Conservation (phyloP, 2,329 filamentous ascomycete genomes). For the Xylariaceae sp. region DNA sequence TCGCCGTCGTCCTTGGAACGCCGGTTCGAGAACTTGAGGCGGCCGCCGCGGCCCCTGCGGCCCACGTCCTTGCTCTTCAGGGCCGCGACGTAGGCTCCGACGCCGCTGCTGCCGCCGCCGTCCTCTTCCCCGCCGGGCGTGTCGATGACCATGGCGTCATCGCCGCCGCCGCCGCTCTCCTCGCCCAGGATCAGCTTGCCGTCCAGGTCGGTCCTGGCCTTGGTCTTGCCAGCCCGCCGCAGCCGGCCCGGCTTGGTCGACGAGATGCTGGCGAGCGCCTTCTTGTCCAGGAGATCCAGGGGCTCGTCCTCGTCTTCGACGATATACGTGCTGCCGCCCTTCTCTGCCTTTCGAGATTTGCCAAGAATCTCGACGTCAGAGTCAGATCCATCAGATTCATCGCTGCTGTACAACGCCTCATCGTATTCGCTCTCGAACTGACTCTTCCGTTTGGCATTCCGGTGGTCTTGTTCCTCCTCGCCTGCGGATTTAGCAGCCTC, state of each 20-base stretch:
- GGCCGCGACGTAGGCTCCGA: constrained; percentile 63
- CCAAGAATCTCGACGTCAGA: constrained; percentile 52
- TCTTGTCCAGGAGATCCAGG: constrained; percentile 83
- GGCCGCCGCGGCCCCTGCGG: constrained; percentile 56
- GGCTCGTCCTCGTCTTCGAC: constrained; percentile 92
- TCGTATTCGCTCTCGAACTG: constrained; percentile 91
- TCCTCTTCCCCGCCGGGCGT: constrained; percentile 28
- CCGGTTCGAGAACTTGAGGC: constrained; percentile 65
- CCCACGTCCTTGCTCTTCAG: constrained; percentile 60
- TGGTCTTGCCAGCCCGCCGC: constrained; percentile 45
- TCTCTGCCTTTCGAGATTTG: constrained; percentile 38
- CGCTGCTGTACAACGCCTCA: constrained; percentile 82
- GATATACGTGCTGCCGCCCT: constrained; percentile 71
- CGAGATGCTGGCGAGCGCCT: constrained; percentile 86
- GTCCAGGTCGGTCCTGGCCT: constrained; percentile 65
- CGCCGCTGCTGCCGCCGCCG: constrained; percentile 45
- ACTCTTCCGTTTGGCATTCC: constrained; percentile 41
- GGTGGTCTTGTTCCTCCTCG: constrained; percentile 46
- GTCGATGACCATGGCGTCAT: constrained; percentile 58
- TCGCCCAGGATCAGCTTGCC: constrained; percentile 72
- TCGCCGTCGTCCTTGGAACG: constrained; percentile 38
- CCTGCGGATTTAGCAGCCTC: constrained; percentile 53
- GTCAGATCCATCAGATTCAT: constrained; percentile 55
- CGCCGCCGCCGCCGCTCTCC: constrained; percentile 42
- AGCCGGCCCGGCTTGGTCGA: constrained; percentile 72